Base-by-base conservation (phyloP, 2,329 filamentous ascomycete genomes). In the Colletotrichum liaoningense region DNA sequence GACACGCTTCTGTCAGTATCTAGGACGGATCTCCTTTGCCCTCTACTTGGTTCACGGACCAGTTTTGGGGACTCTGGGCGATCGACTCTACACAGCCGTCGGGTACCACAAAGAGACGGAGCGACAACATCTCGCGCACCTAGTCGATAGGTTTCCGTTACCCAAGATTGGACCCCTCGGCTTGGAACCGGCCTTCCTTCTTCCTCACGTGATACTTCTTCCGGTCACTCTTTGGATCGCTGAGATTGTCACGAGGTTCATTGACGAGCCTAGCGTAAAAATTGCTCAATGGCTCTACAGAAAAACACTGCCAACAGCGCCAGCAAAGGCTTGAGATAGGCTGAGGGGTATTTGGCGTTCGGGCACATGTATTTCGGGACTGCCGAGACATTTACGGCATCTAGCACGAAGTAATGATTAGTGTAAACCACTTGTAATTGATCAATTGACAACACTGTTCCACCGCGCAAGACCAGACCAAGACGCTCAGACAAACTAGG, bases 21-120 rank as follows among this genome's bases (percentile, higher is more conserved):
- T 92, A 5, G 90, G 90, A 69, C 86, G 86, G 76, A 87, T 92
- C 74, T 90, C 88, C 54, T 92, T 89, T 77, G 86, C 88, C 62
- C 78, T 92, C 24, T 92, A 92, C 78, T 84, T 92, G 19, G 87
- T 91, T 81, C 90, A 92, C 78, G 88, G 89, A 0, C 87, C 88
- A 4, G 84, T 87, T 1, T 84, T 88, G 76, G 87, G 89, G 73
- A 85, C 85, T 4, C 67, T 79, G 6, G 78, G 78, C 78, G 90
- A 94, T 78, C 84, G 92, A 52, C 28, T 94, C 1, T 93, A 93
- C 79, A 85, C 88, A 5, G 89, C 89, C 8, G 85, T 86, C 0
- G 92, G 92, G 11, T 91, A 88, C 83, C 77, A 81, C 4, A 86
- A 86, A 58, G 81, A 85, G 1, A 81, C 83, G 16, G 86, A 91